Percentiles rank a stretch among this genome's conserved stretches.
phyloP scores from a whole-genome alignment of 2,329 filamentous ascomycete species.

The Tolypocladium album region DNA sequence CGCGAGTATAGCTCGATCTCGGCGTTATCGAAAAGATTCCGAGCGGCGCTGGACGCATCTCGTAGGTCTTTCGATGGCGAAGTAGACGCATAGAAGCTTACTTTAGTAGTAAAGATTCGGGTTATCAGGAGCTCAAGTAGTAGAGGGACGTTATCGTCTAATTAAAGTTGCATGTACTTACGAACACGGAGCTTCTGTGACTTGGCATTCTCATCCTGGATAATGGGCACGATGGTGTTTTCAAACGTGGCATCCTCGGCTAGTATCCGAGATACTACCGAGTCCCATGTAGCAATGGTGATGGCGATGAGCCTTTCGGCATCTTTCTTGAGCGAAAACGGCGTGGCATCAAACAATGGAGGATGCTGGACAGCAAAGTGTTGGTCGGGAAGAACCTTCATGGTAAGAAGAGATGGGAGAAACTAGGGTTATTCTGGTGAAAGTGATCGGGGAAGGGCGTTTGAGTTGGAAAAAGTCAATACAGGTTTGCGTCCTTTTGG shows the following conservation, averaged over 20 bases:
- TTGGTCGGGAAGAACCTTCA: background rate
- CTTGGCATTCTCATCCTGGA: background rate
- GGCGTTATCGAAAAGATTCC: background rate
- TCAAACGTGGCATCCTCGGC: background rate
- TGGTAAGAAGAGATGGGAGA: background rate
- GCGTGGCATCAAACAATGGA: background rate
- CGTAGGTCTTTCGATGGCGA: background rate
- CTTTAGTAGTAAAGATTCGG: background rate
- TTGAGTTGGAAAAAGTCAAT: too few relatives aligned
- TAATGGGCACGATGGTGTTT: background rate
- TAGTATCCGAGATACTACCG: background rate
- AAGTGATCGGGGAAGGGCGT: too few relatives aligned
- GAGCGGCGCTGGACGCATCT: background rate
- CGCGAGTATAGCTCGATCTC: background rate
- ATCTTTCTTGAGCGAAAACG: background rate
- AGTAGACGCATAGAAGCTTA: background rate
- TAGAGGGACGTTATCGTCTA: background rate
- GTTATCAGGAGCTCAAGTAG: background rate
- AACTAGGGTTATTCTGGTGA: background rate
- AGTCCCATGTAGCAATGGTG: background rate
- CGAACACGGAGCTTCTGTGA: background rate
- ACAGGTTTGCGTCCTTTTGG: too few relatives aligned
- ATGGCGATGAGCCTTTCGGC: background rate
- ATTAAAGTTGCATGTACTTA: background rate
- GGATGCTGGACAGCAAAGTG: background rate